These are phyloP conservation scores for Emergomyces africanus DNA, from an alignment of 2,329 filamentous ascomycete species.

Conservation along the genomic window DNA sequence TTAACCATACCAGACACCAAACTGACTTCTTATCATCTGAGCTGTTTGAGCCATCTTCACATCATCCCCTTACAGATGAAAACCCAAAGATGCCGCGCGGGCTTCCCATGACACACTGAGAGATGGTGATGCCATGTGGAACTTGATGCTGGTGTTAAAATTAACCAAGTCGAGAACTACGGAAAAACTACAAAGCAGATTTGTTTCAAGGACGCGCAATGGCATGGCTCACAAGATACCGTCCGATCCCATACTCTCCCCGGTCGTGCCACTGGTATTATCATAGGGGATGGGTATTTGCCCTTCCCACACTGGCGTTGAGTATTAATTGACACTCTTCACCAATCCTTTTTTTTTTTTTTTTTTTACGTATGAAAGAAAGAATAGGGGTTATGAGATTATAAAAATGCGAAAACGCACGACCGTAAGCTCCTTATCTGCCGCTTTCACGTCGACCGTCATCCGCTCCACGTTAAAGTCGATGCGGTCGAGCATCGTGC, in stretches of 20 bases:
- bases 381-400: background rate
- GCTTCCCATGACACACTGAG: too few relatives aligned
- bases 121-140: background rate
- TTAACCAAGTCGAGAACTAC: background rate
- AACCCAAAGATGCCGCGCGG: background rate
- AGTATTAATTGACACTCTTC: background rate
- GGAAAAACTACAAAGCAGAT: background rate
- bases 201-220: background rate
- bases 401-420: conserved; percentile 26
- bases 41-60: background rate
- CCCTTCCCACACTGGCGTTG: background rate
- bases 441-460: conserved; percentile 82
- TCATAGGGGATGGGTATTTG: too few relatives aligned
- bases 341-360: background rate
- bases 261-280: background rate
- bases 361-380: background rate
- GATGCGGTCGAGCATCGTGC: conserved; percentile 82
- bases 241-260: background rate
- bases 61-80: too few relatives aligned
- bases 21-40: too few relatives aligned
- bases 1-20: too few relatives aligned
- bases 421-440: conserved; percentile 81
- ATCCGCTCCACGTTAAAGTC: conserved; percentile 98
- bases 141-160: background rate
- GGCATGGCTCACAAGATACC: background rate